phyloP scores from a whole-genome alignment of 192 early-diverging fungal genomes.

The Backusella macrospora region DNA sequence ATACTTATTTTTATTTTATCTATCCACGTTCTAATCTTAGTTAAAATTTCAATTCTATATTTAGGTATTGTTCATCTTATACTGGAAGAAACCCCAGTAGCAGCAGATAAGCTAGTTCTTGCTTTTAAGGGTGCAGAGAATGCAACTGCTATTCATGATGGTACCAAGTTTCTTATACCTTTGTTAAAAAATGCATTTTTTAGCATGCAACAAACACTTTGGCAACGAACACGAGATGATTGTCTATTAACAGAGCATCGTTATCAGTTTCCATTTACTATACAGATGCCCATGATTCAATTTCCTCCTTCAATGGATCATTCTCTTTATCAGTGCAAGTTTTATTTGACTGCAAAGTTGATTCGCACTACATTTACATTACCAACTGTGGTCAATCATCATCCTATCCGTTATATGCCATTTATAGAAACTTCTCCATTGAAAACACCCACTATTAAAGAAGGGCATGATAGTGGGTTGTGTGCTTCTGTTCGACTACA shows the following conservation, averaged over 20 bases:
- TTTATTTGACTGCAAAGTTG: constrained; percentile 18
- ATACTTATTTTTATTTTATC: neutral
- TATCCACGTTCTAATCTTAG: neutral
- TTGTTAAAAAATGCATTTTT: constrained; percentile 21
- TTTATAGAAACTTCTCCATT: constrained; percentile 31
- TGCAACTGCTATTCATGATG: neutral
- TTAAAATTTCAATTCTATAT: neutral
- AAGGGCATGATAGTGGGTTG: neutral
- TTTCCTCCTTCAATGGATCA: constrained; percentile 31
- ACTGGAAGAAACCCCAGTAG: constrained; percentile 11
- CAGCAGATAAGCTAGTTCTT: constrained; percentile 18
- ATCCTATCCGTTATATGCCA: constrained; percentile 22
- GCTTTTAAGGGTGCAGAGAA: constrained; percentile 15
- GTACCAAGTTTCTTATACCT: neutral
- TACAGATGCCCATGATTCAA: constrained; percentile 35
- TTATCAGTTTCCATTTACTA: constrained; percentile 32
- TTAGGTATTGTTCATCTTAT: constrained; percentile 22
- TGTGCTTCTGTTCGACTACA: constrained; percentile 2
- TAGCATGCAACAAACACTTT: constrained; percentile 23
- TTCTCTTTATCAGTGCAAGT: constrained; percentile 19
- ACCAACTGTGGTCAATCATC: constrained; percentile 6
- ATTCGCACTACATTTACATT: constrained; percentile 16
- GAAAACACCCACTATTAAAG: constrained; percentile 17
- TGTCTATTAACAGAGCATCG: constrained; percentile 3
- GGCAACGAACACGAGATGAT: constrained; percentile 14